These are phyloP conservation scores for Dysphania ambrosioides DNA, from an alignment of 148 eudicot species.

Conservation along the genomic window DNA sequence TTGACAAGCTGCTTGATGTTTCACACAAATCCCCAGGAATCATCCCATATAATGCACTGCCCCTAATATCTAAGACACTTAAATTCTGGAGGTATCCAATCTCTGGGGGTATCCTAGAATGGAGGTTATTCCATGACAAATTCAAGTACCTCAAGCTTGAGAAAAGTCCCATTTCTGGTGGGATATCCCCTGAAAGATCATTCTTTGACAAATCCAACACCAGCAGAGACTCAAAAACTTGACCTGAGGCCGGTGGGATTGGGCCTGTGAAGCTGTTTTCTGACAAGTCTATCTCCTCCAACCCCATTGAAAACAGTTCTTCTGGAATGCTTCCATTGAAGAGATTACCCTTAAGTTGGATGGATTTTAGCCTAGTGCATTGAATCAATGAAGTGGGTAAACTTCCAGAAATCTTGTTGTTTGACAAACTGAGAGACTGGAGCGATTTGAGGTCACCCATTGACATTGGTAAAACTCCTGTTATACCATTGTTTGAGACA, in stretches of 20 bases:
- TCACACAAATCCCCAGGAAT: constrained; percentile 81
- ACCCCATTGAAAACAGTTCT: constrained; percentile 55
- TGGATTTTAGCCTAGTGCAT: constrained; percentile 41
- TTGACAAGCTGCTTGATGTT: constrained; percentile 59
- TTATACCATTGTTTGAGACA: constrained; percentile 54
- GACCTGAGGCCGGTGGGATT: constrained; percentile 59
- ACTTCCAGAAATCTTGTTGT: constrained; percentile 52
- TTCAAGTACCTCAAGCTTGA: constrained; percentile 71
- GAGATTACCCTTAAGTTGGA: constrained; percentile 47
- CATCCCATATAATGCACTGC: constrained; percentile 48
- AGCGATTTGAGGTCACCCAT: constrained; percentile 52
- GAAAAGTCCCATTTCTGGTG: constrained; percentile 75
- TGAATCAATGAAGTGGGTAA: constrained; percentile 54
- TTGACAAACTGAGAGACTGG: constrained; percentile 40
- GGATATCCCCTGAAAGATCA: constrained; percentile 59
- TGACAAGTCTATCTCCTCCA: constrained; percentile 64
- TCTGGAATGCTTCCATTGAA: constrained; percentile 63
- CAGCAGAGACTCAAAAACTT: constrained; percentile 51
- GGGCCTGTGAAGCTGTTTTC: constrained; percentile 57
- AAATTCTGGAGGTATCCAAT: constrained; percentile 71
- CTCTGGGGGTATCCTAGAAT: constrained; percentile 71
- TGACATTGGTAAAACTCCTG: constrained; percentile 55
- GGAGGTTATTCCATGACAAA: constrained; percentile 71
- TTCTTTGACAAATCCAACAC: constrained; percentile 72
- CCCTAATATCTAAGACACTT: constrained; percentile 67